These are phyloP conservation scores for Candida chauliodis DNA, from an alignment of 805 yeast genomes.

Conservation along the genomic window DNA sequence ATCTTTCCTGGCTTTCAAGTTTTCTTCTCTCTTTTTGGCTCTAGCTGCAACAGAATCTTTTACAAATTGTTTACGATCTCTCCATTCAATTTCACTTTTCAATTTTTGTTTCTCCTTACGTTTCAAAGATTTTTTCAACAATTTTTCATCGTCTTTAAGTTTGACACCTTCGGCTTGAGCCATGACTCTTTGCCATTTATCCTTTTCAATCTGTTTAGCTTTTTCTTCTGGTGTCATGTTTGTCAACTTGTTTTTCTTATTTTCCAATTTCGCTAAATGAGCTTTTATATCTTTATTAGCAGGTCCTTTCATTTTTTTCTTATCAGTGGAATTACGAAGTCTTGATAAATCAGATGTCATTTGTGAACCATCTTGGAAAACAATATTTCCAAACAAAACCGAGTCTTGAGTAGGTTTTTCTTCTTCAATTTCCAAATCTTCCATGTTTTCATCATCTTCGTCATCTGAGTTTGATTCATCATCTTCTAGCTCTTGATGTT, in stretches of 20 bases:
- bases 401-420: constrained; percentile 27
- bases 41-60: constrained; percentile 70
- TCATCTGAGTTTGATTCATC: constrained; percentile 40
- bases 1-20: constrained; percentile 78
- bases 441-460: constrained; percentile 36
- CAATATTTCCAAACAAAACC: constrained; percentile 77
- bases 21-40: constrained; percentile 87
- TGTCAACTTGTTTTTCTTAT: constrained; percentile 62
- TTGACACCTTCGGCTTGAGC: constrained; percentile 86
- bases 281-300: constrained; percentile 79
- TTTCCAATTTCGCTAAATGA: constrained; percentile 73
- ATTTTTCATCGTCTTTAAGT: constrained; percentile 83
- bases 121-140: constrained; percentile 81
- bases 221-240: constrained; percentile 59
- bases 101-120: constrained; percentile 79
- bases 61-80: constrained; percentile 79
- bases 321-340: constrained; percentile 46
- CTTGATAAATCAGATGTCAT: constrained; percentile 68
- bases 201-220: constrained; percentile 61
- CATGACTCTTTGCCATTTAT: constrained; percentile 80
- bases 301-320: constrained; percentile 72
- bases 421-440: constrained; percentile 26
- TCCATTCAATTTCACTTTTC: constrained; percentile 89
- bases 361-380: constrained; percentile 76
- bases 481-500: constrained; percentile 24